phyloP scores from a whole-genome alignment of 2,329 filamentous ascomycete genomes.

The Hypoxylon sp. region DNA sequence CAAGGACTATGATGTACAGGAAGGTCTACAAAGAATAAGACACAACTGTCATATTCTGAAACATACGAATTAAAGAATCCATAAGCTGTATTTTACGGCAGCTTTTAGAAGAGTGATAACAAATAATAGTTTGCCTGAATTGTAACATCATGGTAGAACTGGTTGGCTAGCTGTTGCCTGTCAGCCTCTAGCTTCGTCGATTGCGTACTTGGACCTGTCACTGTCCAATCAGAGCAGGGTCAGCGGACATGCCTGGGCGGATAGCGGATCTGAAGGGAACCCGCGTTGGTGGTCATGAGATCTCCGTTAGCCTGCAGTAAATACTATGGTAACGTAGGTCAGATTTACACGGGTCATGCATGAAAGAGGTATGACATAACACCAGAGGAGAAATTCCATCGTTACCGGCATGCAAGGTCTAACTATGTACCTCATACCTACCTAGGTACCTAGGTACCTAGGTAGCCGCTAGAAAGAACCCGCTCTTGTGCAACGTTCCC shows the following conservation, averaged over 20 bases:
- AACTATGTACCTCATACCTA: no score
- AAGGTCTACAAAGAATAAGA: not conserved
- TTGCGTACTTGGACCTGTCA: constrained; percentile 28
- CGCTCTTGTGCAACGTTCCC: constrained; percentile 11
- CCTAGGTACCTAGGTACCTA: no score
- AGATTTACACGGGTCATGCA: constrained; percentile 11
- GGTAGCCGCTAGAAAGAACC: constrained; percentile 3
- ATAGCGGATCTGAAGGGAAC: constrained; percentile 24
- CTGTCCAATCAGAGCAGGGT: constrained; percentile 26
- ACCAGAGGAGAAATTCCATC: constrained; percentile 6
- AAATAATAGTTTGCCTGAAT: not conserved
- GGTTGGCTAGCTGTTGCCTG: not conserved
- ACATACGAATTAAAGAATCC: not conserved
- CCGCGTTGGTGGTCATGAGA: constrained; percentile 19
- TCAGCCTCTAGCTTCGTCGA: constrained; percentile 17
- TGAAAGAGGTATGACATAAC: constrained; percentile 30
- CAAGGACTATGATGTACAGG: not conserved
- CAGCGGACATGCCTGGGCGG: constrained; percentile 10
- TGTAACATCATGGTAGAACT: not conserved
- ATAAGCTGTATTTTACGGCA: no score
- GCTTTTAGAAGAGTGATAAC: no score
- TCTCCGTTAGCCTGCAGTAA: constrained; percentile 19
- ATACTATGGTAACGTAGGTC: constrained; percentile 13
- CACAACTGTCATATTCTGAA: not conserved
- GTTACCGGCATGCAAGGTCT: constrained; percentile 23